Base-by-base conservation (phyloP, 345 rosid species). In the Eutrema yunnanense region DNA sequence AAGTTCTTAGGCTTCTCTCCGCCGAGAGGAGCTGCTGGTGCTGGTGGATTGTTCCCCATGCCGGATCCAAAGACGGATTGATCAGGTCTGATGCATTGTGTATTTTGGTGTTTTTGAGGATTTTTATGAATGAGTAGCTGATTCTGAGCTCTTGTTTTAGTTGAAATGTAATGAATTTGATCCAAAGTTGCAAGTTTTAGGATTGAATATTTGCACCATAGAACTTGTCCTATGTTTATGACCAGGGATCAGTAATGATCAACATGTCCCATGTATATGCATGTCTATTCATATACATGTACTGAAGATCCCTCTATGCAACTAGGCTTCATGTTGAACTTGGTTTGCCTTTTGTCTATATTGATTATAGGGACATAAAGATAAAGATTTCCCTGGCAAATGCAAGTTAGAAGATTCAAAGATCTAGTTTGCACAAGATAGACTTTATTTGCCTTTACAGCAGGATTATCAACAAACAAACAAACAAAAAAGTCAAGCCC, bases 31-130 rank as follows among this genome's bases (percentile, higher is more conserved):
- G 81, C 80, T 38, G 79, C 81, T 67, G 79, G 81, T 49, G 81
- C 80, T 37, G 60, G 51, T 67, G 88, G 96, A 2, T 81, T 87
- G 81, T 91, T 91, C 82, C 97, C 95, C 0, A 86, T 91, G 89
- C 92, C 97, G 2, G 97, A 91, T 76, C 92, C 90, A 9, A 91
- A 91, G 83, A 88, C 89, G 29, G 87, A 75, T 71, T 88, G 78
- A 88, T 62, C 57, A 42, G 55, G 42, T 63, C 40, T 30, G 52
- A 62, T 60, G 12, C 43, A 40, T 40, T 1, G 43, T 40, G n/a
- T 6, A 11, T 10, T 8, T 0, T 22, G n/a, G 49, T 6, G 2
- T 5, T 2, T 44, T 44, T 44, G 34, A 4, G 6, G 34, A 22
- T 2, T 22, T 32, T 32, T 3, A 3, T 32, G 34, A 32, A 32